These are phyloP conservation scores for Pseudotsuga menziesii DNA, from an alignment of 75 land plant genomes.

Conservation along the genomic window DNA sequence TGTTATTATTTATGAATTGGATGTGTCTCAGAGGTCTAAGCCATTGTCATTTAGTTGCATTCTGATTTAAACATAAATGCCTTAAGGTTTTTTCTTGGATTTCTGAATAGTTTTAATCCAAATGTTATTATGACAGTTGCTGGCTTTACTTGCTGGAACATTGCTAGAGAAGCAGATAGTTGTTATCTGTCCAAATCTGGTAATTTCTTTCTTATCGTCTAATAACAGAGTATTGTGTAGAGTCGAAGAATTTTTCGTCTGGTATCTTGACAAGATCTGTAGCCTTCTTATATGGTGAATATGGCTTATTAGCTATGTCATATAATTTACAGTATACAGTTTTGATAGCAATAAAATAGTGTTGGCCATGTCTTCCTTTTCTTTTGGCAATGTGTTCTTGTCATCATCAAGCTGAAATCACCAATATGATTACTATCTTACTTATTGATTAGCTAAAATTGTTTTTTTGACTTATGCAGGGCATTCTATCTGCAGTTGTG, in stretches of 20 bases:
- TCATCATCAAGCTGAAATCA: background rate
- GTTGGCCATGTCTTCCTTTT: background rate
- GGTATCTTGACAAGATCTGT: background rate
- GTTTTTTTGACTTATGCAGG: conserved; percentile 39
- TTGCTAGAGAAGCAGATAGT: conserved; percentile 94
- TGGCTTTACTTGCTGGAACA: conserved; percentile 69
- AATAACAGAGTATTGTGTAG: background rate
- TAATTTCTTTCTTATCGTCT: conserved; percentile 19
- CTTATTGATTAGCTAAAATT: conserved; percentile 8
- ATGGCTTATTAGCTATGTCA: background rate
- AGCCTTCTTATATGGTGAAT: background rate
- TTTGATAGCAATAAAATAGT: background rate
- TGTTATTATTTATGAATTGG: background rate
- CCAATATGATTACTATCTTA: background rate
- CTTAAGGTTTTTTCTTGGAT: background rate
- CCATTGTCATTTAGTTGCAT: background rate
- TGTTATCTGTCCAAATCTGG: conserved; percentile 91
- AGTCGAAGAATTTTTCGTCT: background rate
- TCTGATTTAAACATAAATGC: background rate
- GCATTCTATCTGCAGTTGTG: conserved; percentile 78
- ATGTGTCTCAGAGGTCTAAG: background rate
- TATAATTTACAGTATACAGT: background rate
- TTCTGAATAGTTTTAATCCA: background rate
- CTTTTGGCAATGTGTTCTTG: background rate
- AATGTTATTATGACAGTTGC: conserved; percentile 41